Evolutionary conservation across 192 early-diverging fungal species (phyloP).

Genomic region (Linderina pennispora): DNA sequence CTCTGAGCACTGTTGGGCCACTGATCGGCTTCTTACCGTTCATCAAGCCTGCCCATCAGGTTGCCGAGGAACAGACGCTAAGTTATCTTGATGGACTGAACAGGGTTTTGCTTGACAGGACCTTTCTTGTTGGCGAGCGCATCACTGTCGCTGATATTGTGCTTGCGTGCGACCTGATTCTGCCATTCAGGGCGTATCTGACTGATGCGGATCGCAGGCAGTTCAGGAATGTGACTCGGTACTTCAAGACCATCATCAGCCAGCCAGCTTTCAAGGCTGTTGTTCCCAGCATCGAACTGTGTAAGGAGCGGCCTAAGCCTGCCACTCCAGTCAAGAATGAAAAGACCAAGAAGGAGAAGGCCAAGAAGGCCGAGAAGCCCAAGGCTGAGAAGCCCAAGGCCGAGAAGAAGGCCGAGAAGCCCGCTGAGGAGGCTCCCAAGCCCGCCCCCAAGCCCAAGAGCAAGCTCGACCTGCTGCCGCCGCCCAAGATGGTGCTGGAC

Average conservation of each 20-base stretch:
- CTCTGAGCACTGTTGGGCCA: constrained; percentile 44
- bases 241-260: constrained; percentile 82
- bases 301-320: constrained; percentile 49
- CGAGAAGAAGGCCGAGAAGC: constrained; percentile 29
- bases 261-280: constrained; percentile 82
- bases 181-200: constrained; percentile 29
- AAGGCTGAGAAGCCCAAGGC: constrained; percentile 55
- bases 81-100: constrained; percentile 64
- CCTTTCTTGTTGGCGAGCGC: constrained; percentile 91
- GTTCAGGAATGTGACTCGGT: constrained; percentile 86
- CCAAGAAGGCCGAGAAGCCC: constrained; percentile 44
- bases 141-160: constrained; percentile 88
- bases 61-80: constrained; percentile 61
- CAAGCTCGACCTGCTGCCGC: constrained; percentile 80
- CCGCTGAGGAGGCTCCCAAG: constrained; percentile 47
- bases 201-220: constrained; percentile 70
- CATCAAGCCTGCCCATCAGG: constrained; percentile 59
- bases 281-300: constrained; percentile 62
- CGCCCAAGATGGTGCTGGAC: constrained; percentile 75
- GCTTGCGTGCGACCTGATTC: constrained; percentile 47
- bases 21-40: constrained; percentile 36
- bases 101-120: constrained; percentile 72
- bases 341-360: constrained; percentile 58
- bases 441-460: constrained; percentile 87
- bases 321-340: constrained; percentile 55